Evolutionary conservation across 1,284 basidiomycete species (phyloP).

Genomic region (Bjerkandera adusta): DNA sequence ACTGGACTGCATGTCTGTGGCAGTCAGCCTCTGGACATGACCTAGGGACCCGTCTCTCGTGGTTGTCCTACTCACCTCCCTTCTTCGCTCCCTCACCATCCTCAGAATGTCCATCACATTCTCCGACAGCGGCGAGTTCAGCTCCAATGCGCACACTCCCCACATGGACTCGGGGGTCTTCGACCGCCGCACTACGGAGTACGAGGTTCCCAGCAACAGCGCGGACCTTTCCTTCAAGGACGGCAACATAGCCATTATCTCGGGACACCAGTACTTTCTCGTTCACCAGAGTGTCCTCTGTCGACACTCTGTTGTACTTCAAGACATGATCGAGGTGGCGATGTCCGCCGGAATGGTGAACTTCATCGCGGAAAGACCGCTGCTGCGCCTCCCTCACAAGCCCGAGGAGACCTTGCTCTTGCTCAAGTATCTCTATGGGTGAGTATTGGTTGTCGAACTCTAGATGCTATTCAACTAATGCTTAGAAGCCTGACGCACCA

Average conservation of each 20-base stretch:
- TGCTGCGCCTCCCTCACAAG: conserved; percentile 49
- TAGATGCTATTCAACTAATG: neutral
- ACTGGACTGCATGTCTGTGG: no score
- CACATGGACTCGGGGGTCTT: conserved; percentile 2
- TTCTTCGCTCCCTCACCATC: neutral
- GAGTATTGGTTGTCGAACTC: neutral
- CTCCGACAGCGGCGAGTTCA: conserved; percentile 35
- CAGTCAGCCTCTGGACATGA: no score
- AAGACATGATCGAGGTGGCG: conserved; percentile 6
- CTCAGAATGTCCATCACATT: conserved; percentile 7
- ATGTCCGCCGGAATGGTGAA: conserved; percentile 7
- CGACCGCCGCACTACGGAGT: conserved; percentile 17
- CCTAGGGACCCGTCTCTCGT: no score
- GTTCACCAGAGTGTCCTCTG: conserved; percentile 65
- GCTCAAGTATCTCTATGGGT: conserved; percentile 51
- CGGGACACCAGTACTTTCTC: conserved; percentile 56
- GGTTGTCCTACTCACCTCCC: conserved; percentile 1
- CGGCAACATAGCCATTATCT: conserved; percentile 61
- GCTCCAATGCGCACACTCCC: conserved; percentile 45
- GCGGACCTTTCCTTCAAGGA: conserved; percentile 62
- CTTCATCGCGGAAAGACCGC: conserved; percentile 50
- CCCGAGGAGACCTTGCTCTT: conserved; percentile 53
- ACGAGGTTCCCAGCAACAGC: conserved; percentile 37
- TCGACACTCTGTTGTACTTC: conserved; percentile 50
- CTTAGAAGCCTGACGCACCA: conserved; percentile 23